phyloP scores from a whole-genome alignment of 495 filamentous ascomycete species.

The Podospora conica region DNA sequence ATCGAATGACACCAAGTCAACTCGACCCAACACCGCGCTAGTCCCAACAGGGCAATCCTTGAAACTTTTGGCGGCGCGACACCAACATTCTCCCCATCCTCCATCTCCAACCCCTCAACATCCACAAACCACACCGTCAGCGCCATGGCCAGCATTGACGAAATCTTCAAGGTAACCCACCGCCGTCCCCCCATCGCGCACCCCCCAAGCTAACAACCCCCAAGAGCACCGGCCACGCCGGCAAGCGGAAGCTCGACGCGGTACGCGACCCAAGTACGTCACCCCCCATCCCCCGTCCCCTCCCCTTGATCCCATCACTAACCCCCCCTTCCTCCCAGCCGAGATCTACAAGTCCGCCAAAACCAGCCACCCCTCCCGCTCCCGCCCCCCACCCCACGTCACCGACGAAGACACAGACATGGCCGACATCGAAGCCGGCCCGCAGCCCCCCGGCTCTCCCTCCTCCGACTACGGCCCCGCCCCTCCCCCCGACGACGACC shows the following conservation, averaged over 20 bases:
- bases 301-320: slow-evolving; percentile 1
- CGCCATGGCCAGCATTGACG: slow-evolving; percentile 69
- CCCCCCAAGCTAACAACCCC: slow-evolving; percentile 14
- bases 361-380: slow-evolving; percentile 42
- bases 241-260: slow-evolving; percentile 74
- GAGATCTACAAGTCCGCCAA: slow-evolving; percentile 87
- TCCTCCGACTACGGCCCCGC: slow-evolving; percentile 63
- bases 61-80: slow-evolving; percentile 8
- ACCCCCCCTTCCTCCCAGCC: slow-evolving; percentile 39
- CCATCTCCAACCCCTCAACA: neutral
- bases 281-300: slow-evolving; percentile 1
- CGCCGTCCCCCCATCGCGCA: neutral
- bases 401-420: slow-evolving; percentile 31
- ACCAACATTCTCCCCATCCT: neutral
- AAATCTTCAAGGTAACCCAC: slow-evolving; percentile 68
- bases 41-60: neutral
- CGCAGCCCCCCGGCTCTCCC: slow-evolving; percentile 46
- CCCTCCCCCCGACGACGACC: slow-evolving; percentile 58
- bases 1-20: too few relatives aligned
- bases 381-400: slow-evolving; percentile 18
- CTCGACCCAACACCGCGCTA: neutral
- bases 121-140: slow-evolving; percentile 10
- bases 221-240: slow-evolving; percentile 48
- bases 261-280: slow-evolving; percentile 62
- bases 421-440: slow-evolving; percentile 44